Base-by-base conservation (phyloP, 1,284 basidiomycete species). In the Trametes pubescens region DNA sequence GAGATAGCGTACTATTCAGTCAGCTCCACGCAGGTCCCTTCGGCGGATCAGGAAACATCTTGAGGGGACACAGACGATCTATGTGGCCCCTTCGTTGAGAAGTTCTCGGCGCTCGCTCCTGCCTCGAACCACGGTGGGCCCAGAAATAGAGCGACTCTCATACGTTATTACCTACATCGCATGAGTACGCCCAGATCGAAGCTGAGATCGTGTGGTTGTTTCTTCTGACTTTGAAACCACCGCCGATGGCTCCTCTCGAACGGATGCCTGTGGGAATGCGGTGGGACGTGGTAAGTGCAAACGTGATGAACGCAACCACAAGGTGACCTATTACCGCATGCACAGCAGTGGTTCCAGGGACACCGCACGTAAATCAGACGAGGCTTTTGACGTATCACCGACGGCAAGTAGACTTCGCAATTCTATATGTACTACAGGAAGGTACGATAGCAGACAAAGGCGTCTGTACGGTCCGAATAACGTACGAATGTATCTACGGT, bases 361-460 rank as follows among this genome's bases (percentile, higher is more conserved):
- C 48, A 32, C 26, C 26, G 26, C 48, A 53, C 21, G 37, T 22
- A 26, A 37, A 46, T 37, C 29, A 37, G 9, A 13, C 32, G 8
- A 16, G 11, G 44, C n/a, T 16, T 4, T 44, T 24, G 44, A 37
- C 38, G 34, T 16, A 38, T 57, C 26, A 44, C 44, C 47, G 57
- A 64, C 53, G 57, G 61, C 51, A 59, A 24, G 47, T 29, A 40
- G 4, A 37, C 32, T 57, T 34, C 37, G 56, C 34, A 54, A 40
- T 24, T 67, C 62, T 67, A 67, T 21, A 29, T 34, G 43, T 53
- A 67, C 62, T 67, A 67, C 58, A 64, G 51, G 54, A 54, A 58
- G 51, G 52, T 67, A 67, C 54, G 60, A 54, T 67, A 67, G 59
- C 59, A 57, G 35, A 38, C 46, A 34, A 22, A 43, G 54, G 46